These are phyloP conservation scores for Erythrobasidium hasegawianum DNA, from an alignment of 1,284 basidiomycete species.

Conservation along the genomic window DNA sequence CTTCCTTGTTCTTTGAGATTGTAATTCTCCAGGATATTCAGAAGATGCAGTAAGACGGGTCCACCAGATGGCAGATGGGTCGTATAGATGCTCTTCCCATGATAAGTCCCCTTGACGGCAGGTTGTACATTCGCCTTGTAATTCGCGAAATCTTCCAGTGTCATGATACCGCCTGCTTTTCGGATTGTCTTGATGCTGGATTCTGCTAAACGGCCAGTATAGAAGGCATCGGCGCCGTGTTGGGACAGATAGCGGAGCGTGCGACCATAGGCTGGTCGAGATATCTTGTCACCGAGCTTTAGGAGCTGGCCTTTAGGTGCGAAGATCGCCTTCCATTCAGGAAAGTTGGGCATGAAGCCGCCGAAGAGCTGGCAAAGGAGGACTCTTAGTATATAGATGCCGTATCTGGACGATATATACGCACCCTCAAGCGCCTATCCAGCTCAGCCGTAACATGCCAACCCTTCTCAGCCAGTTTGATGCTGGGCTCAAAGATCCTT, in stretches of 20 bases:
- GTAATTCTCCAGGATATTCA: constrained; percentile 71
- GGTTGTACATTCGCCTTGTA: constrained; percentile 69
- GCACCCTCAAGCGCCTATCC: constrained; percentile 64
- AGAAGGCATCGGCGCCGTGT: constrained; percentile 68
- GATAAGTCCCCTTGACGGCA: constrained; percentile 72
- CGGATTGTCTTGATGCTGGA: constrained; percentile 65
- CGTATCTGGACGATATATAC: too few species aligned
- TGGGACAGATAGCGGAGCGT: constrained; percentile 65
- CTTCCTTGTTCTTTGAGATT: constrained; percentile 56
- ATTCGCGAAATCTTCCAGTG: constrained; percentile 62
- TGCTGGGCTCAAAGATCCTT: constrained; percentile 68
- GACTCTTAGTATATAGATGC: too few species aligned
- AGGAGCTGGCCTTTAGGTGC: constrained; percentile 70
- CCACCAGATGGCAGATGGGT: constrained; percentile 78
- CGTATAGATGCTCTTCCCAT: constrained; percentile 74
- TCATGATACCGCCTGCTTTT: constrained; percentile 67
- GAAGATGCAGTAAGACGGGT: constrained; percentile 70
- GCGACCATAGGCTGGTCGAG: constrained; percentile 63
- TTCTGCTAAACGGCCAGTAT: constrained; percentile 71
- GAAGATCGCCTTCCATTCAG: constrained; percentile 75
- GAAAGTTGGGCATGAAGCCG: constrained; percentile 65
- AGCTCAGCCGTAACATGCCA: constrained; percentile 75
- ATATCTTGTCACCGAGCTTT: constrained; percentile 68
- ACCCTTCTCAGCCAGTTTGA: constrained; percentile 63
- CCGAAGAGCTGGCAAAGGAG: constrained; percentile 57